These are phyloP conservation scores for Begonia masoniana DNA, from an alignment of 306 rosid genomes.

Conservation along the genomic window DNA sequence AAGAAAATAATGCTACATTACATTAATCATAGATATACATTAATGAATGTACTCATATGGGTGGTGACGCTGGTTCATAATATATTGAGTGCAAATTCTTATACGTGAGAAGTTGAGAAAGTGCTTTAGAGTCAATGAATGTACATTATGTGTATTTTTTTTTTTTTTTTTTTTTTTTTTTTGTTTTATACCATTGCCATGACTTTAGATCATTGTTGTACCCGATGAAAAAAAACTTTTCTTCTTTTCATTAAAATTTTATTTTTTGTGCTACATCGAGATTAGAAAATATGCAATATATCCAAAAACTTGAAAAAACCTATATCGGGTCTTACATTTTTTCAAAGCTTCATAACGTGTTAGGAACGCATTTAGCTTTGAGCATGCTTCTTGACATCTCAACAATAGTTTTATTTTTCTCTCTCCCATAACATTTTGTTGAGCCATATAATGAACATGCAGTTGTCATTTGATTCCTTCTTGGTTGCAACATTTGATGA, in stretches of 20 bases:
- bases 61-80: neutral
- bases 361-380: neutral
- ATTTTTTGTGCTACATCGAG: neutral
- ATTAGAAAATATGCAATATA: neutral
- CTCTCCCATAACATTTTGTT: constrained; percentile 3
- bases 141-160: too few species aligned
- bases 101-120: neutral
- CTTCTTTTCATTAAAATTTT: too few species aligned
- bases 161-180: too few species aligned
- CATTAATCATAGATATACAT: neutral
- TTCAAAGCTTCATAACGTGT: neutral
- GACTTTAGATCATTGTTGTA: too few species aligned
- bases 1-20: neutral
- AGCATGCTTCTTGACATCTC: constrained; percentile 5
- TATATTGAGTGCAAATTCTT: neutral
- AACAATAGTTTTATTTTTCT: neutral
- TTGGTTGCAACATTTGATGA: neutral
- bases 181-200: too few species aligned
- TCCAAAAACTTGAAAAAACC: neutral
- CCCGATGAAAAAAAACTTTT: too few species aligned
- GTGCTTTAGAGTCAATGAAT: neutral
- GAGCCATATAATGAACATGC: neutral
- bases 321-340: neutral
- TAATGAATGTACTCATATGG: neutral
- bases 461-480: neutral